A percentile compares a stretch with the other conserved stretches of the same genome.
phyloP scores from a whole-genome alignment of 2,329 filamentous ascomycete species.

The Aspergillus novoparasiticus region DNA sequence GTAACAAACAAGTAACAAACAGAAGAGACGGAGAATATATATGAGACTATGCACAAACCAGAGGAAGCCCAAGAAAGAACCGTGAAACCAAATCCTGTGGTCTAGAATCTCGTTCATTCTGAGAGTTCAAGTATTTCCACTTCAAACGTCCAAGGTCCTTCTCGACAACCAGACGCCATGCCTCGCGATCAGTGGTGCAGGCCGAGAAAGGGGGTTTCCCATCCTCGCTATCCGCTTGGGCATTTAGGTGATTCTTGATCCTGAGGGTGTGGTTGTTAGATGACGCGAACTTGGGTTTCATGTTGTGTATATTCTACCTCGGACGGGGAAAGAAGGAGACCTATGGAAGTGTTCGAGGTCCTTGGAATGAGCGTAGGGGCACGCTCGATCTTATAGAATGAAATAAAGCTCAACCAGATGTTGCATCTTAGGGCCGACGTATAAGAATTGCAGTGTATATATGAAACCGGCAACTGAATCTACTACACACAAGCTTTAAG shows the following conservation, averaged over 20 bases:
- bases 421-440: background rate
- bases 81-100: background rate
- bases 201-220: background rate
- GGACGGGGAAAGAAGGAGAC: background rate
- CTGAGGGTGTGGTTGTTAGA: background rate
- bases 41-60: background rate
- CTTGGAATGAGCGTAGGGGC: background rate
- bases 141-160: background rate
- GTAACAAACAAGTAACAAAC: background rate
- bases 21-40: too few species aligned
- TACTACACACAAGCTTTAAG: too few species aligned
- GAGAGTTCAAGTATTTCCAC: background rate
- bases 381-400: background rate
- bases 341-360: background rate
- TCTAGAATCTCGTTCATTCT: background rate
- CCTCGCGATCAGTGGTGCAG: background rate
- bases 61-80: background rate
- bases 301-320: background rate
- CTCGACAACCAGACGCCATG: background rate
- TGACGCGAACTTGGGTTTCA: background rate
- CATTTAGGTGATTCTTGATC: background rate
- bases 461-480: background rate
- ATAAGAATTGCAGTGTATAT: background rate
- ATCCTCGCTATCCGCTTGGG: background rate
- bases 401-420: background rate